phyloP scores from a whole-genome alignment of 352 stramenopile species.

The Aphanomyces stellatus region DNA sequence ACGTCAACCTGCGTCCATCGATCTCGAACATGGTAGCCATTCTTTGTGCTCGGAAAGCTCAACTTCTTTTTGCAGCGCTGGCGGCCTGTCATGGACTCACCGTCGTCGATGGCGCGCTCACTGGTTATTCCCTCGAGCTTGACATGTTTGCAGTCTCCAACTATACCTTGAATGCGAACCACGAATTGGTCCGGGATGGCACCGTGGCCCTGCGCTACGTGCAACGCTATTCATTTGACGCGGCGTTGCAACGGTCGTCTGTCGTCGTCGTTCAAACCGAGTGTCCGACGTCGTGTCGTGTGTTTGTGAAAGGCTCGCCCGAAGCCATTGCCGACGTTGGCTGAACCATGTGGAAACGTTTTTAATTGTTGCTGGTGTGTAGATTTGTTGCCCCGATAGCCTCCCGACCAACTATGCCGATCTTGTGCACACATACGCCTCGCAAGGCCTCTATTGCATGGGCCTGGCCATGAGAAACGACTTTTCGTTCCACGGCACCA shows the following conservation, averaged over 20 bases:
- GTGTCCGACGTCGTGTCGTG: constrained; percentile 44
- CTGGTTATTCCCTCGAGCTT: constrained; percentile 59
- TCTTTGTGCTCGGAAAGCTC: neutral
- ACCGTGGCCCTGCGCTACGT: constrained; percentile 22
- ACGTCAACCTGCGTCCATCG: neutral
- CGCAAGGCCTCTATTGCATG: constrained; percentile 80
- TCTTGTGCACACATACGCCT: constrained; percentile 48
- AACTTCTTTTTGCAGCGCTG: constrained; percentile 38
- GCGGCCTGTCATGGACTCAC: constrained; percentile 61
- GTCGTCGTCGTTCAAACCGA: constrained; percentile 48
- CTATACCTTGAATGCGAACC: constrained; percentile 47
- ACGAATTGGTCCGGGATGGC: neutral
- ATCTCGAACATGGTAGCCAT: neutral
- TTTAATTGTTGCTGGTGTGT: neutral
- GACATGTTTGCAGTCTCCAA: constrained; percentile 64
- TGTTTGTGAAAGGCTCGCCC: constrained; percentile 63
- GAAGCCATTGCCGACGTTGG: constrained; percentile 34
- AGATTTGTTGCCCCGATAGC: constrained; percentile 50
- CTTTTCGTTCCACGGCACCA: constrained; percentile 30
- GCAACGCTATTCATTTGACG: constrained; percentile 66
- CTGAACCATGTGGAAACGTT: neutral
- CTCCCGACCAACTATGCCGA: constrained; percentile 65
- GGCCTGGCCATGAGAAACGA: constrained; percentile 45
- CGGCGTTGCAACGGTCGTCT: constrained; percentile 51
- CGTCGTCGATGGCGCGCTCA: constrained; percentile 37